Conservation (phyloP, 2,329 filamentous ascomycete species). For the Beauveria bassiana region DNA sequence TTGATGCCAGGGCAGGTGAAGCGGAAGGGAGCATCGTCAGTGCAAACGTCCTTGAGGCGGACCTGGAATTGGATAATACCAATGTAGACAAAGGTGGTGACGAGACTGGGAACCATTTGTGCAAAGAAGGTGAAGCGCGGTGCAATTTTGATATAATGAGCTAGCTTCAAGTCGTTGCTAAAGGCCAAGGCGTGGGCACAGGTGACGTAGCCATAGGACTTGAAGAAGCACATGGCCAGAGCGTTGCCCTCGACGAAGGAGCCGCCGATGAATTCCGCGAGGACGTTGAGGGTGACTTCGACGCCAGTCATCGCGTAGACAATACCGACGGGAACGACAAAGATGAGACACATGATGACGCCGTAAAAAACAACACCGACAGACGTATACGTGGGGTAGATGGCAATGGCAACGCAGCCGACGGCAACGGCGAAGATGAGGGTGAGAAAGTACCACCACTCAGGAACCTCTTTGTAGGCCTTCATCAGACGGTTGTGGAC, state of each 20-base stretch:
- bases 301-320: conserved; percentile 37
- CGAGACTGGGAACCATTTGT: conserved; percentile 37
- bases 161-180: conserved; percentile 41
- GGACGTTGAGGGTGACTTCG: conserved; percentile 31
- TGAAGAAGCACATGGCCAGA: conserved; percentile 26
- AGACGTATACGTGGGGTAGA: conserved; percentile 33
- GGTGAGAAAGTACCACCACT: conserved; percentile 34
- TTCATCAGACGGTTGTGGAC: conserved; percentile 26
- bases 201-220: conserved; percentile 28
- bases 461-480: conserved; percentile 27
- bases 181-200: conserved; percentile 21
- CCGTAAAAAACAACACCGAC: conserved; percentile 34
- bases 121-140: conserved; percentile 38
- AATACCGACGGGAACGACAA: conserved; percentile 35
- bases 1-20: conserved; percentile 31
- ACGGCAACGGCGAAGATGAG: conserved; percentile 27
- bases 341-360: conserved; percentile 30
- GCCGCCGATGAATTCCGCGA: conserved; percentile 36
- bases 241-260: conserved; percentile 28
- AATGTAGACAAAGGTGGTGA: conserved; percentile 39
- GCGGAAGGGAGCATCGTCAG: conserved; percentile 25
- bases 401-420: conserved; percentile 29
- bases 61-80: conserved; percentile 34
- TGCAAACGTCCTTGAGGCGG: conserved; percentile 30
- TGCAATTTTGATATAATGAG: conserved; percentile 43